phyloP scores from a whole-genome alignment of 2,329 filamentous ascomycete genomes.

The Colletotrichum melonis region DNA sequence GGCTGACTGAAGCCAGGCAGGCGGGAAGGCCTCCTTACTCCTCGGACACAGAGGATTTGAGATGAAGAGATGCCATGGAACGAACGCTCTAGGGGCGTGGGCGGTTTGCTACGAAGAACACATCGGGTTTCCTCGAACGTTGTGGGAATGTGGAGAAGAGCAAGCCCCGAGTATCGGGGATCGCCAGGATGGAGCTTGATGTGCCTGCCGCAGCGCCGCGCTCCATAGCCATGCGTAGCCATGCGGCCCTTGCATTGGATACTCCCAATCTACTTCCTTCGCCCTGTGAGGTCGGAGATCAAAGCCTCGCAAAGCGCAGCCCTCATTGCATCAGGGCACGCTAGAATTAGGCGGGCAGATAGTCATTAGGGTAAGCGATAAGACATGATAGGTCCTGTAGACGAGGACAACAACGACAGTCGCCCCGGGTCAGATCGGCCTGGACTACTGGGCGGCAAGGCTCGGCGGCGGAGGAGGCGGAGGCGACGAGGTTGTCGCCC shows the following conservation, averaged over 20 bases:
- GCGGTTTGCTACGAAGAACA: background rate
- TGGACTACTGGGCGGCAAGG: background rate
- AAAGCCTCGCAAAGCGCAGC: background rate
- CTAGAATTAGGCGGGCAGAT: background rate
- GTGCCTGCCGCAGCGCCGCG: background rate
- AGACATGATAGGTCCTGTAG: background rate
- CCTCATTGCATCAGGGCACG: background rate
- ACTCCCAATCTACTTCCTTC: background rate
- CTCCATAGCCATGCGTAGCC: background rate
- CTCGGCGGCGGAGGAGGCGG: background rate
- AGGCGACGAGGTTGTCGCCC: background rate
- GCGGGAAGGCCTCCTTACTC: background rate
- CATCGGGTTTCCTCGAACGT: background rate
- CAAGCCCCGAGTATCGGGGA: background rate
- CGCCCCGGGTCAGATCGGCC: background rate
- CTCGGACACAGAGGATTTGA: conserved; percentile 1
- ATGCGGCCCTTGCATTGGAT: background rate
- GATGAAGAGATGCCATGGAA: background rate
- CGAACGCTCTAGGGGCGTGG: background rate
- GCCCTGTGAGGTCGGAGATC: background rate
- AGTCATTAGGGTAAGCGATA: background rate
- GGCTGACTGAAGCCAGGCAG: background rate
- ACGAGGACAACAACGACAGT: background rate
- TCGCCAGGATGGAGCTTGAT: background rate
- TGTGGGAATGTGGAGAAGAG: background rate